phyloP scores from a whole-genome alignment of 805 yeast genomes.

The Hanseniaspora valbyensis region DNA sequence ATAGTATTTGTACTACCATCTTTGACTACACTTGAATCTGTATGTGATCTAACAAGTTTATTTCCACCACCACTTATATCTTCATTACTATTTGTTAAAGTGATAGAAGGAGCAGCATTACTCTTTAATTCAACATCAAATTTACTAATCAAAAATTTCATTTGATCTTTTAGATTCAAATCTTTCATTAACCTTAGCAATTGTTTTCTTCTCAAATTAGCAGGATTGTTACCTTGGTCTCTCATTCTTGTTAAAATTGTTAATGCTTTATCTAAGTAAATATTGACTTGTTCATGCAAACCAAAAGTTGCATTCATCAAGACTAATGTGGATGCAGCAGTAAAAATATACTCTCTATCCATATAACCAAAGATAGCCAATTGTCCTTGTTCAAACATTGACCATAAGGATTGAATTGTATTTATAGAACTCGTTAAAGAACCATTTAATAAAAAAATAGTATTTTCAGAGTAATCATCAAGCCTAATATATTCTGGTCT shows the following conservation, averaged over 20 bases:
- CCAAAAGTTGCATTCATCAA: conserved; percentile 73
- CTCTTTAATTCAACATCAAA: conserved; percentile 21
- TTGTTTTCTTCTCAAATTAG: conserved; percentile 63
- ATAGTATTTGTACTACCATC: neutral
- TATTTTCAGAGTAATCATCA: conserved; percentile 54
- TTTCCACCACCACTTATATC: neutral
- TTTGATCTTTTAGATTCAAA: conserved; percentile 56
- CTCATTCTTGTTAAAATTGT: conserved; percentile 63
- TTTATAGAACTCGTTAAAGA: conserved; percentile 73
- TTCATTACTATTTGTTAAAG: conserved; percentile 5
- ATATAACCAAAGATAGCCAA: conserved; percentile 79
- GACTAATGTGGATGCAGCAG: conserved; percentile 62
- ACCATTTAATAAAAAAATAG: conserved; percentile 59
- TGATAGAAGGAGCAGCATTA: neutral
- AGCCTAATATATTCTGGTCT: conserved; percentile 41
- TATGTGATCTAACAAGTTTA: neutral
- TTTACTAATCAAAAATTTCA: conserved; percentile 44
- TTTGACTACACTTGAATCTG: neutral
- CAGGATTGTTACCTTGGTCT: conserved; percentile 68
- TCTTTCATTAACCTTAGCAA: conserved; percentile 52
- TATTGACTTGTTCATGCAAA: conserved; percentile 61
- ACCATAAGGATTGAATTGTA: conserved; percentile 64
- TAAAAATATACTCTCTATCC: conserved; percentile 74
- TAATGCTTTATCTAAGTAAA: conserved; percentile 63
- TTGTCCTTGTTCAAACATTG: conserved; percentile 63